Evolutionary conservation across 2,329 filamentous ascomycete species (phyloP).

Genomic region (Aspergillus glaucus): DNA sequence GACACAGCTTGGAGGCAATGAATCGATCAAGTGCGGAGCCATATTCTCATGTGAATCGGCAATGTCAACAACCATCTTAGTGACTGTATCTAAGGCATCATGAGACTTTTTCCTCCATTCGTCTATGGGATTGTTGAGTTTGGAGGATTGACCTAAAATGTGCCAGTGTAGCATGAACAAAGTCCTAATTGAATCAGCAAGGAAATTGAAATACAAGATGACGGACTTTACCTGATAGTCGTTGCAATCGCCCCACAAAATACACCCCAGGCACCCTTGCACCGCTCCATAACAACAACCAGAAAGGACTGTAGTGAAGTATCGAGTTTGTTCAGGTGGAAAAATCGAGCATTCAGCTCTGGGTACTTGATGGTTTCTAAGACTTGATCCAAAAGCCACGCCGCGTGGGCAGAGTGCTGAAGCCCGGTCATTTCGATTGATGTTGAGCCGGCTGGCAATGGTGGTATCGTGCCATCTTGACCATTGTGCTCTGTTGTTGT

Average conservation of each 20-base stretch:
- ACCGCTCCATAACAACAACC: constrained; percentile 5
- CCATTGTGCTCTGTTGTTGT: constrained; percentile 5
- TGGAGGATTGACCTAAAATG: constrained; percentile 6
- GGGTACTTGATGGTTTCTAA: constrained; percentile 7
- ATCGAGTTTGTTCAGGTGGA: constrained; percentile 9
- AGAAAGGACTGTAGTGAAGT: constrained; percentile 7
- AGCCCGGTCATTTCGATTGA: constrained; percentile 11
- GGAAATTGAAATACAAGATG: not conserved
- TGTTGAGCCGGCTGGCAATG: not conserved
- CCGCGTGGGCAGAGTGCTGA: constrained; percentile 15
- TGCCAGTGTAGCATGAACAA: constrained; percentile 13
- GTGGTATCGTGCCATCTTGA: not conserved
- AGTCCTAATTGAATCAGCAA: constrained; percentile 4
- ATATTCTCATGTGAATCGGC: constrained; percentile 2
- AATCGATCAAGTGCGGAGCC: not conserved
- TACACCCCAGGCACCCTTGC: not conserved
- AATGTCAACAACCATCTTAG: constrained; percentile 18
- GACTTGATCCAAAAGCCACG: constrained; percentile 18
- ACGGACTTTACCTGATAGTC: constrained; percentile 9
- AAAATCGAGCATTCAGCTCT: constrained; percentile 6
- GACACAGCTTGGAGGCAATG: not conserved
- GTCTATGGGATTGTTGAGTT: constrained; percentile 3
- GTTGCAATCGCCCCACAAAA: constrained; percentile 14
- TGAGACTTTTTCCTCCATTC: constrained; percentile 8
- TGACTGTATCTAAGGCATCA: constrained; percentile 15